Conservation (phyloP, 1,139 yeast species). For the Debaryomyces nepalensis region DNA sequence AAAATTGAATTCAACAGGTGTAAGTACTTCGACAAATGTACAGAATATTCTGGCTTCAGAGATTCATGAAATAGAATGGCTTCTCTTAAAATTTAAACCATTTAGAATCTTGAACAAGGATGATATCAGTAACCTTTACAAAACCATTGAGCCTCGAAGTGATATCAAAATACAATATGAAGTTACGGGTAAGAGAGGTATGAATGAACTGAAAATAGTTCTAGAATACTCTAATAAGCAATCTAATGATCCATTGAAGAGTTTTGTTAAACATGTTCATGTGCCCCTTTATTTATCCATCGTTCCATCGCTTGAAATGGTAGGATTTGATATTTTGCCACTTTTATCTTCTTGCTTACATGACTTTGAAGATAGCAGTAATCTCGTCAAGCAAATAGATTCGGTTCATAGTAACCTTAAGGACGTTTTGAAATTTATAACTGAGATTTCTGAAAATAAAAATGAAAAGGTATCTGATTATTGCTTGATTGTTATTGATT, state of each 20-base stretch:
- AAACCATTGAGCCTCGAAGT: conserved; percentile 38
- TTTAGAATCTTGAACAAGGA: conserved; percentile 50
- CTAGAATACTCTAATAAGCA: conserved; percentile 66
- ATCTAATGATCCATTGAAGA: conserved; percentile 25
- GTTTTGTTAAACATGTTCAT: conserved; percentile 58
- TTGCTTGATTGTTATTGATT: conserved; percentile 67
- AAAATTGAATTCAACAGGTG: conserved; percentile 29
- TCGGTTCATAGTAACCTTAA: conserved; percentile 21
- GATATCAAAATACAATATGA: conserved; percentile 56
- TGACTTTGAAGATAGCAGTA: background rate
- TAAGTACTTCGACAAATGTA: conserved; percentile 16
- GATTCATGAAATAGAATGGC: conserved; percentile 76
- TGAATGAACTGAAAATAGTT: conserved; percentile 65
- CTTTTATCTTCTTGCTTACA: conserved; percentile 30
- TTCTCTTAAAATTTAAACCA: conserved; percentile 61
- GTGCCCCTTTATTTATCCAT: conserved; percentile 74
- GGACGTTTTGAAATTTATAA: conserved; percentile 26
- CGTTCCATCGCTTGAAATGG: conserved; percentile 70
- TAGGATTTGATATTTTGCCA: conserved; percentile 74
- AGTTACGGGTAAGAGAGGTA: conserved; percentile 73
- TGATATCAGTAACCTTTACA: conserved; percentile 35
- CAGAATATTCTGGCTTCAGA: conserved; percentile 61
- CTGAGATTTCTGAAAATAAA: conserved; percentile 22
- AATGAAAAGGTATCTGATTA: conserved; percentile 49
- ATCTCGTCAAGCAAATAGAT: background rate